These are phyloP conservation scores for Sarocladiaceae sp. DNA, from an alignment of 2,329 filamentous ascomycete species.

Conservation along the genomic window DNA sequence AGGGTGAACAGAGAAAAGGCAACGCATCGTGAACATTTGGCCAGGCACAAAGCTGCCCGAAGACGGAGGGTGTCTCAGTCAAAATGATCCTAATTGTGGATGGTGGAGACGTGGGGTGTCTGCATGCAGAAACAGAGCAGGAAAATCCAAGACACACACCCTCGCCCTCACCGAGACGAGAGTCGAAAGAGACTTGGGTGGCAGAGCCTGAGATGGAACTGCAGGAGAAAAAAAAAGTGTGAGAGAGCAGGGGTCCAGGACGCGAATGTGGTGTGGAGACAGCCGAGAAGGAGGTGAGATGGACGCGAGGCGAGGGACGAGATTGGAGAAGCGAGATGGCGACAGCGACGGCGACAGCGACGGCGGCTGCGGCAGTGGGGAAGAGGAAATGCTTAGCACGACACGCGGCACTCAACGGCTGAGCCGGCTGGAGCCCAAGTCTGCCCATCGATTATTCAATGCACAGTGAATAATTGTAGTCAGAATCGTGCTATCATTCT, in stretches of 20 bases:
- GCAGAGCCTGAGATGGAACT: no score
- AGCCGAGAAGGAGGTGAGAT: background rate
- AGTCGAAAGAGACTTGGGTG: no score
- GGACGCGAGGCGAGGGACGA: background rate
- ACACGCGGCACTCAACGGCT: background rate
- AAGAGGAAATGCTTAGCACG: conserved; percentile 1
- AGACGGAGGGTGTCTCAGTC: conserved; percentile 6
- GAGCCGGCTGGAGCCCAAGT: background rate
- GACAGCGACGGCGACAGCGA: no score
- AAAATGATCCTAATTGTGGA: no score
- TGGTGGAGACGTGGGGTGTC: background rate
- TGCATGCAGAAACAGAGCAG: background rate
- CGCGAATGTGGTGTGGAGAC: background rate
- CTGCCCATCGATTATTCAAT: background rate
- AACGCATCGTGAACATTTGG: background rate
- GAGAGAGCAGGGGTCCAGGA: background rate
- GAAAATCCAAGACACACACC: no score
- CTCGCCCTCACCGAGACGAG: conserved; percentile 1
- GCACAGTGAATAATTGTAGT: no score
- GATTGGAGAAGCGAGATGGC: conserved; percentile 6
- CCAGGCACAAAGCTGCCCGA: background rate
- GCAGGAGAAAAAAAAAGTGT: background rate
- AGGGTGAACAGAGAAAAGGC: background rate
- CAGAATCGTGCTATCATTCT: background rate
- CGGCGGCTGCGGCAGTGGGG: background rate